Conservation (phyloP, 495 filamentous ascomycete species). For the Podospora appendiculata region DNA sequence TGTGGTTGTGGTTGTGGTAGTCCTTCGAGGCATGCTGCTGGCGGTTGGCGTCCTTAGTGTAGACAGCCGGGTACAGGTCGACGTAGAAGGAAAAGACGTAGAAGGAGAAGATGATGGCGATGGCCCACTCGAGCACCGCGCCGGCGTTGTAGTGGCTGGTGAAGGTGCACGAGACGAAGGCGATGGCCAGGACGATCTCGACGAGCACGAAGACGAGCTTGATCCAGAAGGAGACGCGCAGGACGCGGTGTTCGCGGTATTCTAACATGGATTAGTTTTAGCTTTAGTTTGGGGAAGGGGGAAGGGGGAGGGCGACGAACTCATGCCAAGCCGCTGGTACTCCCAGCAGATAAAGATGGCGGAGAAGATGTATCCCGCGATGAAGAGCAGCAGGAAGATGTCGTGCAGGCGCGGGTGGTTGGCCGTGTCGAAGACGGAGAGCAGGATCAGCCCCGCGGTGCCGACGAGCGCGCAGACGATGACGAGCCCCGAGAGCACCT, state of each 20-base stretch:
- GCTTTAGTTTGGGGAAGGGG: neutral
- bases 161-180: constrained; percentile 42
- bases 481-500: constrained; percentile 56
- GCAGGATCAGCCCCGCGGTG: constrained; percentile 67
- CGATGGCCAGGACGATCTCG: constrained; percentile 68
- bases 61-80: constrained; percentile 75
- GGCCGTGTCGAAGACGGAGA: constrained; percentile 77
- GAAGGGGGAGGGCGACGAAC: constrained; percentile 22
- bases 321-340: constrained; percentile 74
- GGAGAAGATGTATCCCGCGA: constrained; percentile 72
- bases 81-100: constrained; percentile 85
- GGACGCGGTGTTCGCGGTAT: constrained; percentile 63
- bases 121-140: constrained; percentile 64
- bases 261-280: constrained; percentile 25
- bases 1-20: too few relatives aligned
- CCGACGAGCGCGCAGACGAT: constrained; percentile 72
- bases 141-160: constrained; percentile 41
- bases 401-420: constrained; percentile 60
- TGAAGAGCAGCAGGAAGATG: constrained; percentile 74
- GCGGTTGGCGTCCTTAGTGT: constrained; percentile 38
- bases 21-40: neutral
- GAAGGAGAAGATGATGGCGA: constrained; percentile 84
- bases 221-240: constrained; percentile 71
- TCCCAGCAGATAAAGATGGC: constrained; percentile 83
- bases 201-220: constrained; percentile 76